Evolutionary conservation across 2,329 filamentous ascomycete genomes (phyloP), one percentile per base, ranked within the genome.

Genomic region (Calonectria crousiana): DNA sequence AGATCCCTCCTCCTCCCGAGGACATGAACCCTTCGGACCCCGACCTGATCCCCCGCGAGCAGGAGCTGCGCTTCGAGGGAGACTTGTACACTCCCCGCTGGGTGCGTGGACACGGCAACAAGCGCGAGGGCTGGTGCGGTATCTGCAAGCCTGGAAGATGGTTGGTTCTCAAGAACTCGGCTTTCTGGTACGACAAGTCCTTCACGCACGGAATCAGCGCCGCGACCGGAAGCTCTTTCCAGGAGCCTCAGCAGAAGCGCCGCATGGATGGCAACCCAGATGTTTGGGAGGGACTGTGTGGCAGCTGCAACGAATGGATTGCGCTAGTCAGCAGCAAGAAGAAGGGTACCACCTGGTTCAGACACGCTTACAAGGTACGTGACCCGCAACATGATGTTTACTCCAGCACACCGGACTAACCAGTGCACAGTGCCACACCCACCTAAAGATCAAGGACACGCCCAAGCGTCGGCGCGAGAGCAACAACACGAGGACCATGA

Each of bases 121-220:
- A 96, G 87, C 93, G 95, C 52, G 95, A 96, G 84, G 95, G 95
- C 4, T 98, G 95, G 95, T 97, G 95, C 80, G 94, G 95, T 28
- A 94, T 96, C 78, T 97, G 95, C 87, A 96, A 95, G 83, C 93
- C 94, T 3, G 94, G 94, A 3, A 89, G 94, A 65, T 97, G 95
- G 95, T 90, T 96, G 69, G 94, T 96, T 20, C 88, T 98, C 73
- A 97, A 97, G 87, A 97, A 97, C 85, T 96, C 94, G 70, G 95
- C 95, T 9, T 98, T 95, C 84, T 97, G 95, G 95, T 97, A 97
- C 84, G 95, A 97, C 87, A 96, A 97, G 88, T 95, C 93, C 72
- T 97, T 97, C 83, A 95, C 94, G 2, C 95, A 97, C 81, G 95
- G 95, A 65, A 95, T 97, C 83, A 95, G 93, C 81, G 95, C 94